Base-by-base conservation (phyloP, 257 asterid species). In the Nicotiana sylvestris region DNA sequence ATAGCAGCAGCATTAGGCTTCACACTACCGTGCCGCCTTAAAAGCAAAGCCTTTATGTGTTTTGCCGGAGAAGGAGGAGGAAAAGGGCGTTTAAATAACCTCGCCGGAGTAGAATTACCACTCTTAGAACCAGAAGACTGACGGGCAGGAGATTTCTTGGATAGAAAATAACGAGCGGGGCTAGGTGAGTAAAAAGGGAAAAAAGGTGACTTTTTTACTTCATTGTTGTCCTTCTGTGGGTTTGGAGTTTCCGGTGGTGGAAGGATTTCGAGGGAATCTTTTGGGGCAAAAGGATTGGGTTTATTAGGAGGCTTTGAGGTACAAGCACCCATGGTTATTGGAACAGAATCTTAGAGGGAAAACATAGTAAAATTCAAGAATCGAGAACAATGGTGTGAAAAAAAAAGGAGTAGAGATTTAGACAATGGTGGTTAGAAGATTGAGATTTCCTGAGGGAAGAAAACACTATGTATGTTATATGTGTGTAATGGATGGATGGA, bases 41-140 rank as follows among this genome's bases (percentile, higher is more conserved):
- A 68, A 58, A 92, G 83, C 82, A 88, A 81, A 12, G 89, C 87
- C 87, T 84, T 88, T 53, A 90, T 67, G 66, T 86, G 94, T 86
- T 88, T 90, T 51, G 94, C 94, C 67, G 93, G 95, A 4, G 95
- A 91, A 30, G 95, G 91, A 29, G 93, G 92, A 15, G 90, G 95
- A 81, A 88, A 86, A 25, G 88, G 86, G 37, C 88, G 81, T 57
- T 83, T 89, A 37, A 82, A 86, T 11, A 82, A 61, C 84, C 89
- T 74, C 84, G 87, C 82, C 13, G 91, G 91, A 5, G 91, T 86
- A 9, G 82, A 82, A n/a, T 65, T 81, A 6, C 60, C 85, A 74
- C 87, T 87, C 74, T 82, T 81, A 10, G 90, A 87, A 72, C 57
- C 80, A 32, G 85, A n/a, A 29, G 83, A 83, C 1, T 66, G 69